These are phyloP conservation scores for Rhizoclosmatium globosum DNA, from an alignment of 192 early-diverging fungal species.

Conservation along the genomic window DNA sequence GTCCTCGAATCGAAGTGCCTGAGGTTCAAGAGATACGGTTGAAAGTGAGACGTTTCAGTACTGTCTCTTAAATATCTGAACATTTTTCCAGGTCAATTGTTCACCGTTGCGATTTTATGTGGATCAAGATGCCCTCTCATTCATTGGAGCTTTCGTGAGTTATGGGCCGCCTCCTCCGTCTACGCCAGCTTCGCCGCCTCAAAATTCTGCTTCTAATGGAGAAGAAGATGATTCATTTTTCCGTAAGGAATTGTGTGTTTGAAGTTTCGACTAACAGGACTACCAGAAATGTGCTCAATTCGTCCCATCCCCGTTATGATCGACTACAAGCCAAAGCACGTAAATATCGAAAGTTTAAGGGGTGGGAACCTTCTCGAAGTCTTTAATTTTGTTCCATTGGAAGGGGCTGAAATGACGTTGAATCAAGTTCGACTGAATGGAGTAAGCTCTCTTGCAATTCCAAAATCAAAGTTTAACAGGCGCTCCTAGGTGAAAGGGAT, in stretches of 20 bases:
- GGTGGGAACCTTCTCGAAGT: slow-evolving; percentile 80
- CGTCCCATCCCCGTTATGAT: slow-evolving; percentile 82
- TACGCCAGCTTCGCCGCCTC: background rate
- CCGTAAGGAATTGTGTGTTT: slow-evolving; percentile 2
- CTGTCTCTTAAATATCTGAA: background rate
- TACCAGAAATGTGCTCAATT: slow-evolving; percentile 65
- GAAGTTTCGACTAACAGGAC: background rate
- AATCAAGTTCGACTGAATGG: slow-evolving; percentile 79
- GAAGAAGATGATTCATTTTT: slow-evolving; percentile 25
- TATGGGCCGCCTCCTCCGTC: slow-evolving; percentile 38
- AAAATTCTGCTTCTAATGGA: background rate
- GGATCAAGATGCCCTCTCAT: slow-evolving; percentile 92
- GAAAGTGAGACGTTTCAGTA: slow-evolving; percentile 48
- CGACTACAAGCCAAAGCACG: slow-evolving; percentile 97
- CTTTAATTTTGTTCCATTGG: slow-evolving; percentile 92
- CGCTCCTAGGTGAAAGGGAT: slow-evolving; percentile 10
- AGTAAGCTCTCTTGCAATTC: slow-evolving; percentile 44
- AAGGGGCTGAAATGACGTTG: slow-evolving; percentile 90
- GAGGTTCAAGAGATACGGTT: slow-evolving; percentile 67
- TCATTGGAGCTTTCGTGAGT: slow-evolving; percentile 82
- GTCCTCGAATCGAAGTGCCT: slow-evolving; percentile 60
- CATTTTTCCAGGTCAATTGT: slow-evolving; percentile 58
- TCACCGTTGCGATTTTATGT: slow-evolving; percentile 88
- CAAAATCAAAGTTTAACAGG: background rate
- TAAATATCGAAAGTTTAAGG: slow-evolving; percentile 76